Percentiles rank a stretch among this genome's conserved stretches.
These are phyloP conservation scores for Berkeleyomyces rouxiae DNA, from an alignment of 2,329 filamentous ascomycete genomes.

Conservation along the genomic window DNA sequence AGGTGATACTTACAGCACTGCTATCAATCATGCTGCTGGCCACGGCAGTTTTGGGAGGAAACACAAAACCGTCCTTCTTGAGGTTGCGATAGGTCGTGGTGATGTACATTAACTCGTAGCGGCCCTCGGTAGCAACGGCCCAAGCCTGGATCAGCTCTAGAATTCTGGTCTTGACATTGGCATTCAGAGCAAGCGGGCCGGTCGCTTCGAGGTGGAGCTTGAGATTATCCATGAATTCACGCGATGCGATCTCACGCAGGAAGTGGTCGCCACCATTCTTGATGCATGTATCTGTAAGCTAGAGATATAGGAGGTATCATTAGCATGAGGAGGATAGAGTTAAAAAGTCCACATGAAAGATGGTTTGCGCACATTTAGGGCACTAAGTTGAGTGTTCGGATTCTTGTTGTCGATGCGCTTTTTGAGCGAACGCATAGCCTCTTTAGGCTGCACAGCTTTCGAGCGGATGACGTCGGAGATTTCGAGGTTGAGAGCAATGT, in stretches of 20 bases:
- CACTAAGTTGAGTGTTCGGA: constrained; percentile 86
- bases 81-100: constrained; percentile 71
- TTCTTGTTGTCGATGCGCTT: constrained; percentile 92
- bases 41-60: constrained; percentile 72
- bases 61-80: constrained; percentile 61
- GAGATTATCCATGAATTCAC: constrained; percentile 97
- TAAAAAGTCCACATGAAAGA: neutral
- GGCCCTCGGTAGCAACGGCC: constrained; percentile 76
- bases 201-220: constrained; percentile 75
- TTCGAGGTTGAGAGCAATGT: constrained; percentile 93
- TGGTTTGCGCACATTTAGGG: constrained; percentile 53
- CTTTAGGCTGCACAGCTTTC: constrained; percentile 91
- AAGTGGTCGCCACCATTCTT: constrained; percentile 97
- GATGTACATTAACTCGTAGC: constrained; percentile 71
- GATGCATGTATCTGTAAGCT: constrained; percentile 93
- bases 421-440: constrained; percentile 95
- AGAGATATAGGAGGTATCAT: constrained; percentile 18
- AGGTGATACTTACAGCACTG: constrained; percentile 53
- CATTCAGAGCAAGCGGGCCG: constrained; percentile 57
- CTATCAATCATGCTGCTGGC: constrained; percentile 97
- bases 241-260: constrained; percentile 81
- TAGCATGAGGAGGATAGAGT: neutral
- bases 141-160: constrained; percentile 86
- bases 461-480: constrained; percentile 96
- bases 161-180: constrained; percentile 77